These are phyloP conservation scores for Pulveroboletus sp. DNA, from an alignment of 768 basidiomycete genomes.

Conservation along the genomic window DNA sequence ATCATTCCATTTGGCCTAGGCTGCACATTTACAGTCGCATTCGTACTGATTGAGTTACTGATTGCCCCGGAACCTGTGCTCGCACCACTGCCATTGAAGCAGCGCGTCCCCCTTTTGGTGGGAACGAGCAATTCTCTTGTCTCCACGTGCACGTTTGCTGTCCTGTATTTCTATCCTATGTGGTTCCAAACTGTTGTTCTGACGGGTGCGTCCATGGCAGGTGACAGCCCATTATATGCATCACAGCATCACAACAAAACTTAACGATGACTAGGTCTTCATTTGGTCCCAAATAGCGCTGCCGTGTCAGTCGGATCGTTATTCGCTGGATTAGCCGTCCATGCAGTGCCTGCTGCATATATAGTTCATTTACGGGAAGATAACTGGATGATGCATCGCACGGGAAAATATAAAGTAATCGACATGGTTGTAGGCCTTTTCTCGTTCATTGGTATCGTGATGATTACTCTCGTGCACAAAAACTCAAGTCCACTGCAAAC, in stretches of 20 bases:
- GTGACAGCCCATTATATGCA: conserved; percentile 31
- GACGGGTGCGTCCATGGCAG: conserved; percentile 61
- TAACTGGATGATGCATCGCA: conserved; percentile 48
- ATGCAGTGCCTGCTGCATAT: neutral
- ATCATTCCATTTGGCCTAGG: conserved; percentile 44
- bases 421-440: conserved; percentile 47
- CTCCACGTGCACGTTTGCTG: conserved; percentile 65
- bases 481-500: conserved; percentile 39
- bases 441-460: conserved; percentile 43
- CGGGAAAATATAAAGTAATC: conserved; percentile 48
- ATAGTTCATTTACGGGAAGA: neutral
- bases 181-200: conserved; percentile 81
- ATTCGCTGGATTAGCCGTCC: conserved; percentile 42
- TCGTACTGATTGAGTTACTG: conserved; percentile 59
- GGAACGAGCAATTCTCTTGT: conserved; percentile 74
- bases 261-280: conserved; percentile 38
- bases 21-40: conserved; percentile 43
- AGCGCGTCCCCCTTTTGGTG: conserved; percentile 68
- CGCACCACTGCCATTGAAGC: conserved; percentile 58
- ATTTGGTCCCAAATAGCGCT: conserved; percentile 48
- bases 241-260: neutral
- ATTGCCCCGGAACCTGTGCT: conserved; percentile 69
- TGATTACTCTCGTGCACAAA: conserved; percentile 40
- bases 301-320: conserved; percentile 47
- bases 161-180: conserved; percentile 77